phyloP scores from a whole-genome alignment of 306 rosid genomes.

The Gastrolobium bilobum region DNA sequence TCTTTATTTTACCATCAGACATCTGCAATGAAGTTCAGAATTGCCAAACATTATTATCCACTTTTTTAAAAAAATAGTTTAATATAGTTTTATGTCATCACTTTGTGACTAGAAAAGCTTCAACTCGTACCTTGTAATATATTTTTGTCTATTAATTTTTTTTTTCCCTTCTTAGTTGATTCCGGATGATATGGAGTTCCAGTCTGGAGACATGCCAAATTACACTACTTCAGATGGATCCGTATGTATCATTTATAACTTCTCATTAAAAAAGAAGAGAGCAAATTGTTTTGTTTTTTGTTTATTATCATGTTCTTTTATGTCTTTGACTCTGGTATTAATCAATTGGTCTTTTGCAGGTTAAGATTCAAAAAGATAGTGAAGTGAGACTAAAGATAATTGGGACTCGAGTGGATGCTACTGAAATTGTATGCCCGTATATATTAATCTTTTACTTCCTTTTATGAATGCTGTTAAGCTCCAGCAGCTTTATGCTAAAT shows the following conservation, averaged over 20 bases:
- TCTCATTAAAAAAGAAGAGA: constrained; percentile 21
- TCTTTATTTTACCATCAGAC: too few species aligned
- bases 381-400: constrained; percentile 97
- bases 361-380: constrained; percentile 96
- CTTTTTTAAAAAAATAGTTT: not conserved
- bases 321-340: constrained; percentile 45
- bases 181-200: constrained; percentile 99
- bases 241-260: constrained; percentile 55
- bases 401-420: constrained; percentile 96
- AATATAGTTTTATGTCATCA: constrained; percentile 3
- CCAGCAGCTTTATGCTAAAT: constrained; percentile 31
- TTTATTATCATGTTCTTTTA: constrained; percentile 6
- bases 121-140: not conserved
- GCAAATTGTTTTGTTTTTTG: constrained; percentile 2
- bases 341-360: constrained; percentile 62
- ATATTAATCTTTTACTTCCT: constrained; percentile 26
- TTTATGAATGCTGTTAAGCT: constrained; percentile 39
- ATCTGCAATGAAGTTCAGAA: constrained; percentile 19
- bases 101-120: constrained; percentile 38
- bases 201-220: constrained; percentile 93
- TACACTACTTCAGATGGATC: constrained; percentile 99
- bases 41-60: not conserved
- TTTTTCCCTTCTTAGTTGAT: constrained; percentile 67
- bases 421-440: constrained; percentile 80
- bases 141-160: constrained; percentile 1